Base-by-base conservation (phyloP, 768 basidiomycete genomes). In the Lentinula aciculospora region DNA sequence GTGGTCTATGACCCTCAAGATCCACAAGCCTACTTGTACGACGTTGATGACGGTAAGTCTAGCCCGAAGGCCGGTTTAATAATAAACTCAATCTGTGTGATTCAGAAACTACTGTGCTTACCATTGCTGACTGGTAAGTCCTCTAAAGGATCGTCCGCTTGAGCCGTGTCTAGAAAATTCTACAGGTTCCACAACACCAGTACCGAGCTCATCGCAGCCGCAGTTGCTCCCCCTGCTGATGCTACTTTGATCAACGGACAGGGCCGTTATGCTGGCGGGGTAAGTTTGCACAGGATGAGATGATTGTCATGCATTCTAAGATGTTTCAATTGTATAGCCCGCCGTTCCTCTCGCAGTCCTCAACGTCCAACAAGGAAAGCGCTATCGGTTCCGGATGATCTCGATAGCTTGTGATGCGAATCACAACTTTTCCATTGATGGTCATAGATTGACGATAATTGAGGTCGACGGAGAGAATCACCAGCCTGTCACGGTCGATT, bases 321-420 rank as follows among this genome's bases (percentile, higher is more conserved):
- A 28, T 34, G 34, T 25, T 21, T 15, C 15, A 6, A 25, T 9
- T n/a, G 17, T 37, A 42, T 29, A 56, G 36, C 54, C 61, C 42
- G 23, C 58, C 1, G 63, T 67, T 2, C 63, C 71, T 1, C 69
- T 83, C 23, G 62, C 82, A 0, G 68, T 78, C 7, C 67, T 77
- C 55, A 71, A 74, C 53, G 79, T 84, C 42, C 57, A 64, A 2
- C 54, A 59, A 0, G 77, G 76, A 15, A 71, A 72, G 53, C 71
- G 80, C 40, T 84, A 84, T 63, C 77, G 83, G 36, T 76, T 84
- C 69, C 79, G 82, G 10, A 56, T 85, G n/a, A 66, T 85, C 63
- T 68, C 61, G 55, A 74, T 78, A 55, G 74, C 77, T 15, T 81
- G 81, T 65, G 76, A 72, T 51, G 72, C 77, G 1, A 66, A 71